Base-by-base conservation (phyloP, 169 alveolate genomes). In the Plasmodium gonderi region DNA sequence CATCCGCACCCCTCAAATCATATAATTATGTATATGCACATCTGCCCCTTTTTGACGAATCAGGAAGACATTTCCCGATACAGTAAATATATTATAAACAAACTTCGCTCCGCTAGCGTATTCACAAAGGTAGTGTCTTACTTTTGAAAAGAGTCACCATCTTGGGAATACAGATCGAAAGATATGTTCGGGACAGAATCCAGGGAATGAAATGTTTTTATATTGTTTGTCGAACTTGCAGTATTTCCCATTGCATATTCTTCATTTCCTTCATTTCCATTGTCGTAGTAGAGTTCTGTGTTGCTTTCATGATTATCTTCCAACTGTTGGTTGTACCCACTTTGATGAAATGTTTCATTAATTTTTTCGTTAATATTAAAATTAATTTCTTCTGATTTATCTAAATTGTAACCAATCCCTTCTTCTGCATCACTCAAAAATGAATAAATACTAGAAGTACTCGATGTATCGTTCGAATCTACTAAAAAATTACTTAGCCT, bases 131-230 rank as follows among this genome's bases (percentile, higher is more conserved):
- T n/a, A n/a, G 26, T 36, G 17, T 47, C 65, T 69, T 76, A 83
- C 92, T 42, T 69, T 69, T 69, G 77, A 9, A 14, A 26, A 60
- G 44, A 31, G 36, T 83, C 45, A 49, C 45, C 23, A 49, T 83
- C 82, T 17, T 69, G 54, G 23, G 51, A 44, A 64, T 72, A 72
- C 17, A 83, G 26, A 83, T 83, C 92, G 54, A 83, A 83, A 29
- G 92, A 69, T 38, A 83, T 44, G 40, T 83, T 83, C 31, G 92
- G 92, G 31, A 83, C 42, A n/a, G 74, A 45, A 14, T 83, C 85
- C 74, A 83, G 77, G 3, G 83, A 69, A 4, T 83, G 92, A 68
- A 83, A 83, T 5, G 92, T 74, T 47, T 83, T 80, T 44, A 33
- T 33, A n/a, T 17, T 36, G 7, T 36, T 80, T 36, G 47, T 65